A percentile compares a stretch with the other conserved stretches of the same genome.
Evolutionary conservation across 176 grass and related monocot genomes (phyloP).

Genomic region (Melocanna baccifera): DNA sequence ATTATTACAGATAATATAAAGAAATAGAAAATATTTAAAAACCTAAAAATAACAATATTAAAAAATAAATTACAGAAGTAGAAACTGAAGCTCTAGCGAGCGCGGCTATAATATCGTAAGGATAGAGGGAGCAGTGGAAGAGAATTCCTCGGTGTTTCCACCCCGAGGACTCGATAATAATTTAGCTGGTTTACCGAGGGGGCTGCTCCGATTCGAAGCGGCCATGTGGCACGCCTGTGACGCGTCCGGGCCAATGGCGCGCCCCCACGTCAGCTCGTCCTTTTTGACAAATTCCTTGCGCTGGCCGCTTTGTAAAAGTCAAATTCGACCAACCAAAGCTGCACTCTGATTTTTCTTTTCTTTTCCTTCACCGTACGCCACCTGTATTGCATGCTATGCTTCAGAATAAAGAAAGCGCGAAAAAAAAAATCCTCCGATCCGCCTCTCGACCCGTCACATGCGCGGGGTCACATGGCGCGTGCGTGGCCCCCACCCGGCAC

Average conservation of each 20-base stretch:
- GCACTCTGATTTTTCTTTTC: neutral
- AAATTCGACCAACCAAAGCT: neutral
- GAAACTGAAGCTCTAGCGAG: too few relatives aligned
- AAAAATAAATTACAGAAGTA: too few relatives aligned
- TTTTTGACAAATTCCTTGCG: conserved; percentile 39
- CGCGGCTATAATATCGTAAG: too few relatives aligned
- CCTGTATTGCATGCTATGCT: conserved; percentile 21
- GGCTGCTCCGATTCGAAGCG: conserved; percentile 17
- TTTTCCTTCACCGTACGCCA: conserved; percentile 7
- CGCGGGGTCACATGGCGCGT: conserved; percentile 33
- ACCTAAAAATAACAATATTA: too few relatives aligned
- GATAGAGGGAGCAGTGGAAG: neutral
- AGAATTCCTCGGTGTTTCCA: conserved; percentile 38
- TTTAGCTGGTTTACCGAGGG: conserved; percentile 40
- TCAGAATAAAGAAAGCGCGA: conserved; percentile 37
- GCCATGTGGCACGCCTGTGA: conserved; percentile 46
- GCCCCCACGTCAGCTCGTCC: conserved; percentile 37
- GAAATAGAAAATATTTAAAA: too few relatives aligned
- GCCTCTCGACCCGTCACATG: conserved; percentile 18
- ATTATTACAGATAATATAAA: too few relatives aligned
- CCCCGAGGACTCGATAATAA: conserved; percentile 27
- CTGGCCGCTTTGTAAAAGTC: conserved; percentile 43
- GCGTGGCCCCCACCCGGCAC: conserved; percentile 6
- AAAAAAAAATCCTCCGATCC: neutral
- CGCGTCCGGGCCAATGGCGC: conserved; percentile 50